Conservation (phyloP, 305 asterid genomes). For the Fraxinus albicans region DNA sequence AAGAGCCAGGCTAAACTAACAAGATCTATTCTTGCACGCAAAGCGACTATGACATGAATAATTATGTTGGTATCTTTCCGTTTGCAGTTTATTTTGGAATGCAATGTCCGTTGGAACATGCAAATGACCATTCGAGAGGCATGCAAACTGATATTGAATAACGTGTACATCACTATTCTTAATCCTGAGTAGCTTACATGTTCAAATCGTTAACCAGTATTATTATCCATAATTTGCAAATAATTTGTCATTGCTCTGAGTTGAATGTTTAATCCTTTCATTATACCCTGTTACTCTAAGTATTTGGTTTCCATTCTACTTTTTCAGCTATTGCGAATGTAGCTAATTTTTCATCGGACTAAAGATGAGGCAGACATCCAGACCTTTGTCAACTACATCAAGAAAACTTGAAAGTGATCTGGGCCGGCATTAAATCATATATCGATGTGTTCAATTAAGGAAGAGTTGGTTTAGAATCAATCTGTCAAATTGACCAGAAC, state of each 20-base stretch:
- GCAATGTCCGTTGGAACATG: no score
- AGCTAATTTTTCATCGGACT: neutral
- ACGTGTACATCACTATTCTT: neutral
- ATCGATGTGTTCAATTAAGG: no score
- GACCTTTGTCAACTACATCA: no score
- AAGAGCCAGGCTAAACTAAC: no score
- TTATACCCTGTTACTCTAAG: neutral
- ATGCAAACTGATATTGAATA: neutral
- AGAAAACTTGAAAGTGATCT: neutral
- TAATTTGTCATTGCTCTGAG: neutral
- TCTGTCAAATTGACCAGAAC: no score
- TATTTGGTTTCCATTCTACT: neutral
- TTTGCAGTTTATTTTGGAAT: no score
- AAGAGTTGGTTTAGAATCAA: no score
- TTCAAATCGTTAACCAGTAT: slow-evolving; percentile 4
- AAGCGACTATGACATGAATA: no score
- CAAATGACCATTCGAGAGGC: neutral
- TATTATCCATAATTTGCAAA: neutral
- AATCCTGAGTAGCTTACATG: neutral
- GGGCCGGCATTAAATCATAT: neutral
- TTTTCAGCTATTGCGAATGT: neutral
- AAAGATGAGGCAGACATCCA: neutral
- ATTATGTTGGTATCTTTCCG: no score
- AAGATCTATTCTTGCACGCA: no score
- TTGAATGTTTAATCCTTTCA: neutral